Evolutionary conservation across 2,329 filamentous ascomycete genomes (phyloP).

Genomic region (Teratosphaeria destructans): DNA sequence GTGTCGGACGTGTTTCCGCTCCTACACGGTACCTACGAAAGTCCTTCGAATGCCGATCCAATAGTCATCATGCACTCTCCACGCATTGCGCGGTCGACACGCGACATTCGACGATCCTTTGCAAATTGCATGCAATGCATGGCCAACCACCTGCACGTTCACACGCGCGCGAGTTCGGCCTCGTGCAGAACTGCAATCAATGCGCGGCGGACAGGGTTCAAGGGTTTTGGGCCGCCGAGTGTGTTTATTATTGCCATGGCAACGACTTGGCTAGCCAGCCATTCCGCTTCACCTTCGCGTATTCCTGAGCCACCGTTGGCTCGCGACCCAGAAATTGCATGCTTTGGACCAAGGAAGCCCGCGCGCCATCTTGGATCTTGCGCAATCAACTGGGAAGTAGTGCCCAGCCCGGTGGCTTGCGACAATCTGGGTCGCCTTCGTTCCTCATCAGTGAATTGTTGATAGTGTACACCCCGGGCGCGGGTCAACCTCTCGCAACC

Average conservation of each 20-base stretch:
- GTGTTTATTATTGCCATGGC: background rate
- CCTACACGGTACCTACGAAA: no score
- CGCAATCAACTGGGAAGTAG: constrained; percentile 1
- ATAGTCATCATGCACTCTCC: background rate
- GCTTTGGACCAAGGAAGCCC: background rate
- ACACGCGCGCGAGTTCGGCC: background rate
- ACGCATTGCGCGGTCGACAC: background rate
- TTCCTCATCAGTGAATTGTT: background rate
- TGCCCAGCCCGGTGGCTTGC: background rate
- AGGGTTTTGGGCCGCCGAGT: background rate
- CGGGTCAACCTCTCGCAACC: background rate
- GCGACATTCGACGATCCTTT: background rate
- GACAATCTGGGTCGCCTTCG: background rate
- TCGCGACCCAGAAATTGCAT: background rate
- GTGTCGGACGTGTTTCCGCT: no score
- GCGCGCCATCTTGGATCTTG: background rate
- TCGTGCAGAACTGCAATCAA: background rate
- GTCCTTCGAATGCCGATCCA: no score
- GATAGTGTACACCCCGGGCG: background rate
- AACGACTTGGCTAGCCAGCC: background rate
- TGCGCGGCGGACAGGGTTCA: background rate
- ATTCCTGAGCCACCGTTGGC: background rate
- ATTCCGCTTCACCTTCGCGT: background rate
- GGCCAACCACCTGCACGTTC: background rate
- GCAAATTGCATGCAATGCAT: no score